These are phyloP conservation scores for Eucalyptus pauciflora DNA, from an alignment of 345 rosid genomes.

Conservation along the genomic window DNA sequence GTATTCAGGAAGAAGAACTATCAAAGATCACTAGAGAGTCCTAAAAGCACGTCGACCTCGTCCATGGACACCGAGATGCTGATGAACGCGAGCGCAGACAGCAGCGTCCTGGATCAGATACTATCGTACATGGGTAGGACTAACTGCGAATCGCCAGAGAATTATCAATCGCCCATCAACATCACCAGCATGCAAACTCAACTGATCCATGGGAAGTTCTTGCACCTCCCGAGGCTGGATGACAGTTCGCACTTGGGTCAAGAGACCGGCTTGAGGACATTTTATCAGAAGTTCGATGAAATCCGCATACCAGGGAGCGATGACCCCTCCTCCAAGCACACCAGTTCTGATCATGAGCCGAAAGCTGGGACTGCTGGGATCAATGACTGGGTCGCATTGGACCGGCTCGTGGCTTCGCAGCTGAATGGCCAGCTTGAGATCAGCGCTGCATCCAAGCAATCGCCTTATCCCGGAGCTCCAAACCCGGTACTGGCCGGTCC, in stretches of 20 bases:
- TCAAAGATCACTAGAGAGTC: conserved; percentile 73
- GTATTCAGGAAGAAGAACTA: conserved; percentile 87
- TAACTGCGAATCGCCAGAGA: neutral
- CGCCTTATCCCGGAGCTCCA: neutral
- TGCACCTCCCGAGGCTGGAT: conserved; percentile 71
- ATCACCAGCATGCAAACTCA: conserved; percentile 8
- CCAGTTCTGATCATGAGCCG: neutral
- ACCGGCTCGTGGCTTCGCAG: conserved; percentile 86
- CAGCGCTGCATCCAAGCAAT: conserved; percentile 18
- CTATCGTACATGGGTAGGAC: conserved; percentile 61
- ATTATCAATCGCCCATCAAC: neutral
- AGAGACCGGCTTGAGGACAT: neutral
- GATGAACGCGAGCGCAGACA: conserved; percentile 8
- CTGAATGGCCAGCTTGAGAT: conserved; percentile 54
- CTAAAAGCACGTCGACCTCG: conserved; percentile 34
- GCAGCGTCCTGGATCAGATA: conserved; percentile 52
- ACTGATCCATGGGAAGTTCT: conserved; percentile 24
- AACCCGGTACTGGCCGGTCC: neutral
- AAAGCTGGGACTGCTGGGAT: neutral
- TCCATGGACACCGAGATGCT: conserved; percentile 26
- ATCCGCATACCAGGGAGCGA: conserved; percentile 13
- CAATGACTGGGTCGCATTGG: conserved; percentile 73
- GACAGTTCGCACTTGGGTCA: neutral
- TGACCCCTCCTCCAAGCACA: neutral
- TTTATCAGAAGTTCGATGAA: conserved; percentile 19